Percentiles rank a stretch among this genome's conserved stretches.
phyloP scores from a whole-genome alignment of 2,329 filamentous ascomycete species.

The Hymenoscyphus repandus region DNA sequence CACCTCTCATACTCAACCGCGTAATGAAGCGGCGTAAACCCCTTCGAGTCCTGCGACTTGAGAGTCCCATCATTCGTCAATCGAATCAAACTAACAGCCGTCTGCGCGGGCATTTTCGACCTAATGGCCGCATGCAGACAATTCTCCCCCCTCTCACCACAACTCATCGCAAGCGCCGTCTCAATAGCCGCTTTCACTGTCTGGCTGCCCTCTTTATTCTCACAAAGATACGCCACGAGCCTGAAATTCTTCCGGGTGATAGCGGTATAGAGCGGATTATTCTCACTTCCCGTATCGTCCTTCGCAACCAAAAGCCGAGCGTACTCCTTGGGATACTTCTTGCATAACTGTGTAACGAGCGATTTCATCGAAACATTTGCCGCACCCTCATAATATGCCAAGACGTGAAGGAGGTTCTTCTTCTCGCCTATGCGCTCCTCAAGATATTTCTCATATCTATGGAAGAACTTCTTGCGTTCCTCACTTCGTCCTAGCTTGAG shows the following conservation, averaged over 20 bases:
- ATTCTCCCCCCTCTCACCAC: background rate
- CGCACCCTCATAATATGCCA: no score
- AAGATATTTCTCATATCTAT: no score
- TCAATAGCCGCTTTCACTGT: conserved; percentile 6
- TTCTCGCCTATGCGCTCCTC: no score
- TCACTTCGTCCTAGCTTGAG: no score
- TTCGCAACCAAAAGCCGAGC: no score
- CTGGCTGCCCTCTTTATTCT: conserved; percentile 11
- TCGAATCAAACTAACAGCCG: conserved; percentile 9
- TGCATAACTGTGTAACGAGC: no score
- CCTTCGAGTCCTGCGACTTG: conserved; percentile 9
- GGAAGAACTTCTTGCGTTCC: no score
- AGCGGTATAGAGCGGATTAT: conserved; percentile 21
- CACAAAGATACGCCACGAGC: conserved; percentile 11
- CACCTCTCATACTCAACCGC: conserved; percentile 15
- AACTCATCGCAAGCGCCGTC: background rate
- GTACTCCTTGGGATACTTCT: no score
- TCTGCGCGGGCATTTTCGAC: background rate
- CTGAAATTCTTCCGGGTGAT: conserved; percentile 12
- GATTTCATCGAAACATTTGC: no score
- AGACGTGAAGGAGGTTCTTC: no score
- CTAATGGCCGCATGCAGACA: conserved; percentile 14
- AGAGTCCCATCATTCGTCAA: conserved; percentile 6
- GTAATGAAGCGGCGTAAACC: conserved; percentile 13
- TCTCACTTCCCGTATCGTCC: background rate